Conservation (phyloP, 805 yeast genomes). For the Cyberlindnera maritima region DNA sequence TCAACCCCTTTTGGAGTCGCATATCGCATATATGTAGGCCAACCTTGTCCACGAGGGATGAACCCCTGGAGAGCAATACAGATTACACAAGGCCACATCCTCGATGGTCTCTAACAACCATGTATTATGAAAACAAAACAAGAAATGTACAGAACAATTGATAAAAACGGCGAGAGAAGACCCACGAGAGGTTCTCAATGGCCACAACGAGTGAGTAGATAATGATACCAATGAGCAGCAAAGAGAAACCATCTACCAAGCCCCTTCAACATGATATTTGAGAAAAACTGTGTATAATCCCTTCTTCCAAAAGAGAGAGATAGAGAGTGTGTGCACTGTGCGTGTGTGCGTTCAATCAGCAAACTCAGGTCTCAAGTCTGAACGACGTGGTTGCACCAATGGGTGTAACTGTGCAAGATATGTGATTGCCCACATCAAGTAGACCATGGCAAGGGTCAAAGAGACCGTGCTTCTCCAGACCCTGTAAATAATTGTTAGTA, state of each 20-base stretch:
- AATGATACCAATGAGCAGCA: too few species aligned
- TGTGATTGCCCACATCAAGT: slow-evolving; percentile 90
- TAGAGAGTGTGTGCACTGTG: neutral
- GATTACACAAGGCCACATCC: neutral
- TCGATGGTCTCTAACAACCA: neutral
- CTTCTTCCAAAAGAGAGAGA: too few species aligned
- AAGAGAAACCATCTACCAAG: too few species aligned
- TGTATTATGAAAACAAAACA: neutral
- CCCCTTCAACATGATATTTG: too few species aligned
- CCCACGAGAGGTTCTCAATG: too few species aligned
- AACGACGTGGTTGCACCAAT: slow-evolving; percentile 83
- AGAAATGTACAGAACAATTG: neutral
- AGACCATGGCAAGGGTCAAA: slow-evolving; percentile 72
- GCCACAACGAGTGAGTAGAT: too few species aligned
- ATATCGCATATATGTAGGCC: too few species aligned
- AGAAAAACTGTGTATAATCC: too few species aligned
- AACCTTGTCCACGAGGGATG: too few species aligned
- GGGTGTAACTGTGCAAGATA: slow-evolving; percentile 86
- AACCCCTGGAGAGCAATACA: too few species aligned
- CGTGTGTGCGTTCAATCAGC: slow-evolving; percentile 6
- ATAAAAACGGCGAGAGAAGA: neutral
- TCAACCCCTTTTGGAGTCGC: neutral
- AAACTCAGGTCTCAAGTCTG: slow-evolving; percentile 84
- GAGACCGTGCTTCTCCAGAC: slow-evolving; percentile 73
- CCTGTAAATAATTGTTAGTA: slow-evolving; percentile 27